Base-by-base conservation (phyloP, 768 basidiomycete species). In the Russula virescens region DNA sequence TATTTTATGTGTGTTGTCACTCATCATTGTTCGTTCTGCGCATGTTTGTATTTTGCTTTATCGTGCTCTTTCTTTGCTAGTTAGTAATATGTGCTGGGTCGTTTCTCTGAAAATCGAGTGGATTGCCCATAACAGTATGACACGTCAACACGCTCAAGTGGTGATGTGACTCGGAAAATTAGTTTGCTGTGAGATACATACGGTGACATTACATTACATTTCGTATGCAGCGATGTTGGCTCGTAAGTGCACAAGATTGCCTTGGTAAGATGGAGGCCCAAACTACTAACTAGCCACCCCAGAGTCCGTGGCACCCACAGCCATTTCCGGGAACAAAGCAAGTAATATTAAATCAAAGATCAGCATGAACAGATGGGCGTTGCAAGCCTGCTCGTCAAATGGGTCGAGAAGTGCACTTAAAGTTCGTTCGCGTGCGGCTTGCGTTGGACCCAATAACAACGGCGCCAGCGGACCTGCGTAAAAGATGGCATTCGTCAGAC, bases 241-340 rank as follows among this genome's bases (percentile, higher is more conserved):
- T 47, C 8, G 11, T 6, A 43, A 51, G 35, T 3, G 40, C 56
- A 48, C 45, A 34, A 26, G 16, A n/a, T 19, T 5, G 42, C 6
- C 9, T 21, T 28, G 9, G 31, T 38, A 28, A 35, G 3, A 21
- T 3, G 49, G 3, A 46, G n/a, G 16, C 28, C 8, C 57, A 34
- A 34, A 23, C 47, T 34, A 45, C 6, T 28, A 16, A 35, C 14
- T 42, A 43, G 40, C 43, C 40, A 35, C 42, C 10, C 49, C 63
- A 16, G 51, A 18, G 23, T 55, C 62, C 47, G 63, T 45, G 3
- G 63, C 63, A 1, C 63, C 73, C 21, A 70, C 73, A n/a, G 76
- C 80, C 68, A 96, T 75, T 73, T 94, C 93, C 0, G 94, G 94
- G 67, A 94, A 91, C 42, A 95, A 68, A 3, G 79, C 78, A 42